A percentile compares a stretch with the other conserved stretches of the same genome.
Evolutionary conservation across 2,329 filamentous ascomycete genomes (phyloP).

Genomic region (Septoria petroselini): DNA sequence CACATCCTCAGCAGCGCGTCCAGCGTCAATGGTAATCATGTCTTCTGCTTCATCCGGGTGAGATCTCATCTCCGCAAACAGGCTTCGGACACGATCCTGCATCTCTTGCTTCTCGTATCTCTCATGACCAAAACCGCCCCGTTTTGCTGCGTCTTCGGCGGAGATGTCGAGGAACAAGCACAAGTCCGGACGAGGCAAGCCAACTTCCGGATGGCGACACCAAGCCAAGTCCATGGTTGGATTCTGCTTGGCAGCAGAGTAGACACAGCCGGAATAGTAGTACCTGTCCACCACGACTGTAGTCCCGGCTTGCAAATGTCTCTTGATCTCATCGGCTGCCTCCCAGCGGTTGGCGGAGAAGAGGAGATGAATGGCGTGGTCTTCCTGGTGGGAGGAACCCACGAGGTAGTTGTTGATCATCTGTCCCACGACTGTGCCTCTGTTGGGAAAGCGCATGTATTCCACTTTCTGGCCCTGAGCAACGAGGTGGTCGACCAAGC

Average conservation of each 20-base stretch:
- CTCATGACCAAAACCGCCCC: conserved; percentile 87
- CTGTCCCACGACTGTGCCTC: conserved; percentile 77
- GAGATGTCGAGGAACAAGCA: conserved; percentile 84
- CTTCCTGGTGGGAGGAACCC: conserved; percentile 69
- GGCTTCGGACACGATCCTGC: conserved; percentile 71
- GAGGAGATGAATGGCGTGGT: conserved; percentile 84
- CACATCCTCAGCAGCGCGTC: conserved; percentile 51
- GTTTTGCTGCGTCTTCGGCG: conserved; percentile 64
- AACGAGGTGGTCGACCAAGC: conserved; percentile 57
- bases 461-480: conserved; percentile 52
- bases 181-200: conserved; percentile 80
- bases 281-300: conserved; percentile 88
- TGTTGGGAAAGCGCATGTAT: conserved; percentile 68
- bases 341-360: conserved; percentile 95
- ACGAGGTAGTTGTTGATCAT: conserved; percentile 83
- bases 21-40: conserved; percentile 56
- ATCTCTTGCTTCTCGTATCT: conserved; percentile 82
- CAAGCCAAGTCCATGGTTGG: conserved; percentile 67
- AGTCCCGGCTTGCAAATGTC: conserved; percentile 59
- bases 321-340: conserved; percentile 44
- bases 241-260: conserved; percentile 82
- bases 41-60: conserved; percentile 51
- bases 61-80: conserved; percentile 59
- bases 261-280: conserved; percentile 91
- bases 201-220: conserved; percentile 80